Evolutionary conservation across 345 rosid genomes (phyloP).

Genomic region (Clausena lansium): DNA sequence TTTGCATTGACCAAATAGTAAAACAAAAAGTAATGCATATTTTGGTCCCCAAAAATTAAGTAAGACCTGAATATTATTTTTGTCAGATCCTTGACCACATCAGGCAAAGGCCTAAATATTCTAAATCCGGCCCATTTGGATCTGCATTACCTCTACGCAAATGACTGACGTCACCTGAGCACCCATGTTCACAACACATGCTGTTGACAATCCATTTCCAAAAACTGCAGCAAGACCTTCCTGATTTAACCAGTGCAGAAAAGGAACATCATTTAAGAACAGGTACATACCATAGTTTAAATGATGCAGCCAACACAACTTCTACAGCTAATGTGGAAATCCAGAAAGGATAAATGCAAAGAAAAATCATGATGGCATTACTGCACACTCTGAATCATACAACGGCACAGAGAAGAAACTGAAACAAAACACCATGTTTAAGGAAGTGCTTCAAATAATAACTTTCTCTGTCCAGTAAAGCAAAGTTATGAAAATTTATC

Average conservation of each 20-base stretch:
- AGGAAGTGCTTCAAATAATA: background rate
- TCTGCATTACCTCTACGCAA: slow-evolving; percentile 74
- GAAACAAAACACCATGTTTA: background rate
- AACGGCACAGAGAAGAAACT: background rate
- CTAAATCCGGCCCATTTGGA: background rate
- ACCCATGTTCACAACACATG: slow-evolving; percentile 89
- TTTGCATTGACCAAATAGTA: background rate
- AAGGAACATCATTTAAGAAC: slow-evolving; percentile 6
- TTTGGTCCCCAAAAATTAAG: background rate
- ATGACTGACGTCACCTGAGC: slow-evolving; percentile 82
- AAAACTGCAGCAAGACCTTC: slow-evolving; percentile 93
- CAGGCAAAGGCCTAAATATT: background rate
- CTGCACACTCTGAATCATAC: background rate
- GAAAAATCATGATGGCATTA: background rate
- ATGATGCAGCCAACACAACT: background rate
- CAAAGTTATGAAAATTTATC: background rate
- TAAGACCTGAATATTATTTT: background rate
- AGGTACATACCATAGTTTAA: background rate
- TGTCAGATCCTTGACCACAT: background rate
- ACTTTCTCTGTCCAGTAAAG: background rate
- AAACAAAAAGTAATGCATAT: background rate
- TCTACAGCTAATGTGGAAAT: background rate
- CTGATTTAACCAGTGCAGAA: slow-evolving; percentile 31
- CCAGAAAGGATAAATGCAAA: background rate
- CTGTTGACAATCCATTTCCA: slow-evolving; percentile 89